Conservation (phyloP, 2,329 filamentous ascomycete species). For the Aspergillus spinulosporus region DNA sequence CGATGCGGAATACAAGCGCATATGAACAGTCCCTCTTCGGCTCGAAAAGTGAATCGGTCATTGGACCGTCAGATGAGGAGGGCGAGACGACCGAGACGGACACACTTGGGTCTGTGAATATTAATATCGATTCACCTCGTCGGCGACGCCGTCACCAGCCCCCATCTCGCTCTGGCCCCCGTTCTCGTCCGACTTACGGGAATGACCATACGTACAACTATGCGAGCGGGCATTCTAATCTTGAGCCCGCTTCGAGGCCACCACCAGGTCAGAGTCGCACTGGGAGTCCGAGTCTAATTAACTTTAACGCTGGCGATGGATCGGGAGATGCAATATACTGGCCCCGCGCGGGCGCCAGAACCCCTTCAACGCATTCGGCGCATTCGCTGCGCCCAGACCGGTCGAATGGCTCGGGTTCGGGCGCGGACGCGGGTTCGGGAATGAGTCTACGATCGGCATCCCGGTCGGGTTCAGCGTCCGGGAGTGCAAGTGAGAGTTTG, state of each 20-base stretch:
- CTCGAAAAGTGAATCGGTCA: slow-evolving; percentile 30
- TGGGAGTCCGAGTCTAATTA: not conserved
- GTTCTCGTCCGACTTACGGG: not conserved
- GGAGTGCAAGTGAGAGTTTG: not conserved
- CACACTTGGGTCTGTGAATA: slow-evolving; percentile 21
- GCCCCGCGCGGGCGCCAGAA: slow-evolving; percentile 21
- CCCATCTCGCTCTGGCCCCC: not conserved
- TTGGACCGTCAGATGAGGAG: slow-evolving; percentile 43
- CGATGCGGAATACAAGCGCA: not conserved
- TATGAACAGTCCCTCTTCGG: not conserved
- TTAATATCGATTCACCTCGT: slow-evolving; percentile 18
- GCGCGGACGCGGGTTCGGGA: slow-evolving; percentile 23
- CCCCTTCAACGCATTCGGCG: slow-evolving; percentile 28
- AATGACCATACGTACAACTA: not conserved
- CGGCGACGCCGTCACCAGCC: slow-evolving; percentile 4
- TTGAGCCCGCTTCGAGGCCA: slow-evolving; percentile 21
- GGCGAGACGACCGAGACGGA: slow-evolving; percentile 38
- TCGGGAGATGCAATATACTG: not conserved
- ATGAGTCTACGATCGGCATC: slow-evolving; percentile 13
- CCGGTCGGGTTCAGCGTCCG: slow-evolving; percentile 26
- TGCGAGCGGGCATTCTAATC: slow-evolving; percentile 20
- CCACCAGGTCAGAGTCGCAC: not conserved
- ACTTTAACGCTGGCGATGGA: slow-evolving; percentile 1
- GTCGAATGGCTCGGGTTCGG: slow-evolving; percentile 33
- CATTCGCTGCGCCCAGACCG: slow-evolving; percentile 35